Conservation (phyloP, 78 protist species). For the Neovahlkampfia damariscottae region DNA sequence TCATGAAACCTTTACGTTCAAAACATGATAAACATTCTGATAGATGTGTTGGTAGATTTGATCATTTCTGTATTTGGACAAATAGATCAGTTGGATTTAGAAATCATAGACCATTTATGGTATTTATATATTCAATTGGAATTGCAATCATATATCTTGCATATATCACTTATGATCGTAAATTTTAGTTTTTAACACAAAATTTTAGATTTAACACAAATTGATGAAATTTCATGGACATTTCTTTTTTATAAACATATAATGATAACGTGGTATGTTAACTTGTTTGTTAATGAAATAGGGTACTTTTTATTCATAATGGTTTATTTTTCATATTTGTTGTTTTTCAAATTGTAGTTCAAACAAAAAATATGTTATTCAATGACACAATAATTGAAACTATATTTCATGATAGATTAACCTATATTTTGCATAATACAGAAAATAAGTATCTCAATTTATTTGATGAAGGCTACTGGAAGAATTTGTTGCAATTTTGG, state of each 20-base stretch:
- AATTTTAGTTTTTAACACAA: too few relatives aligned
- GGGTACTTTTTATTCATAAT: neutral
- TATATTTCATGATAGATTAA: neutral
- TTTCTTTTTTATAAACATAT: neutral
- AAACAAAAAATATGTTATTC: neutral
- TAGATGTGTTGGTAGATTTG: neutral
- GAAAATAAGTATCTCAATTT: neutral
- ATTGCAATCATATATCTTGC: too few relatives aligned
- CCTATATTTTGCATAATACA: neutral
- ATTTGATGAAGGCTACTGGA: neutral
- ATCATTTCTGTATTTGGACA: neutral
- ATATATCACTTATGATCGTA: too few relatives aligned
- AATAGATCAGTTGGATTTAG: neutral
- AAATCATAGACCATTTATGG: neutral
- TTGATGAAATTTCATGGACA: neutral
- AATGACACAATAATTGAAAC: neutral
- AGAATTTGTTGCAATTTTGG: neutral
- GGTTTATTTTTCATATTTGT: neutral
- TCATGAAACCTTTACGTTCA: neutral
- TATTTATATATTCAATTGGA: neutral
- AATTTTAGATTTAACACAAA: too few relatives aligned
- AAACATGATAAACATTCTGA: neutral
- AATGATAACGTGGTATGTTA: neutral
- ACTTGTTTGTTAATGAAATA: neutral
- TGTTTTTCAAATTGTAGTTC: neutral